Evolutionary conservation across 2,329 filamentous ascomycete genomes (phyloP).

Genomic region (Alternaria alternata): DNA sequence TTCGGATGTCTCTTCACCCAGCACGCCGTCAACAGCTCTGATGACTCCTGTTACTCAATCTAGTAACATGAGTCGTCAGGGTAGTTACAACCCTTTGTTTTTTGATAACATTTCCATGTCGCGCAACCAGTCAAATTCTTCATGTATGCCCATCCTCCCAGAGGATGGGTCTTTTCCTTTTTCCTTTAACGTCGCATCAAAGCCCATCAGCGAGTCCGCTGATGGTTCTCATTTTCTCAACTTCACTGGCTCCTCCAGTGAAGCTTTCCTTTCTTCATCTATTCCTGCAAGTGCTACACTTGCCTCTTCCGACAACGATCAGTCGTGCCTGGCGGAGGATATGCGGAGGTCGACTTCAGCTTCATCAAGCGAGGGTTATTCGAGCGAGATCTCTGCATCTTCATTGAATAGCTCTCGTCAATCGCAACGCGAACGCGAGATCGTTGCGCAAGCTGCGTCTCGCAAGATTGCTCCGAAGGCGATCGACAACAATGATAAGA

Average conservation of each 20-base stretch:
- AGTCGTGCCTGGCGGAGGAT: slow-evolving; percentile 54
- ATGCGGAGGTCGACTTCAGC: slow-evolving; percentile 61
- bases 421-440: slow-evolving; percentile 59
- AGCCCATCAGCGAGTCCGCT: slow-evolving; percentile 42
- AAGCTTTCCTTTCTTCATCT: slow-evolving; percentile 44
- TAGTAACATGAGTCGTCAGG: slow-evolving; percentile 57
- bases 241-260: slow-evolving; percentile 50
- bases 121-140: slow-evolving; percentile 54
- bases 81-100: slow-evolving; percentile 54
- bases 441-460: slow-evolving; percentile 56
- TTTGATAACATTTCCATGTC: slow-evolving; percentile 55
- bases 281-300: slow-evolving; percentile 46
- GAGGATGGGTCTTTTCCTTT: slow-evolving; percentile 48
- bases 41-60: slow-evolving; percentile 50
- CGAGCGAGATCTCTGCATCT: slow-evolving; percentile 56
- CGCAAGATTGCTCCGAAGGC: slow-evolving; percentile 61
- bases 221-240: slow-evolving; percentile 43
- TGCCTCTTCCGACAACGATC: slow-evolving; percentile 38
- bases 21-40: slow-evolving; percentile 48
- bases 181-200: slow-evolving; percentile 46
- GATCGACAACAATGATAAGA: slow-evolving; percentile 38
- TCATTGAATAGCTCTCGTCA: slow-evolving; percentile 57
- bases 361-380: slow-evolving; percentile 43
- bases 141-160: slow-evolving; percentile 46
- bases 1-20: slow-evolving; percentile 47